Conservation (phyloP, 2,329 filamentous ascomycete species). For the Alternaria consortialis region DNA sequence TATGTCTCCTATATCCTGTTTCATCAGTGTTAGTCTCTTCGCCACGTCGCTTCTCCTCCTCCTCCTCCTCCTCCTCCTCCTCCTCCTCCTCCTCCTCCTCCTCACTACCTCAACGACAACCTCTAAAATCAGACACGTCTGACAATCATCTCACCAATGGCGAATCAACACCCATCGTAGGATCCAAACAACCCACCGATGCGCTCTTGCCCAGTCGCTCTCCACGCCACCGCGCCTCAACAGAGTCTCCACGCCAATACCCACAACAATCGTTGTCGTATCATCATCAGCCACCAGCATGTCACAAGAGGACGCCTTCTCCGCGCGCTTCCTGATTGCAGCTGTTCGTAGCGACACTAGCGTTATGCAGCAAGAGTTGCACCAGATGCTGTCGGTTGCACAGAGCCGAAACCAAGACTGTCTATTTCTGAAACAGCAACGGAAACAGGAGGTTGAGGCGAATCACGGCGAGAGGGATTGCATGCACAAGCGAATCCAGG, state of each 20-base stretch:
- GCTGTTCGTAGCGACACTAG: background rate
- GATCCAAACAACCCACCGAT: background rate
- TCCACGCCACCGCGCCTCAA: background rate
- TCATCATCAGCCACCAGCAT: conserved; percentile 1
- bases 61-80: background rate
- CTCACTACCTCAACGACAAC: background rate
- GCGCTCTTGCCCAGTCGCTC: background rate
- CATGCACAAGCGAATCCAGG: background rate
- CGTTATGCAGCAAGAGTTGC: conserved; percentile 4
- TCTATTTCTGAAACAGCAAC: background rate
- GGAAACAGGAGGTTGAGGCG: conserved; percentile 3
- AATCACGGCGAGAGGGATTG: conserved; percentile 1
- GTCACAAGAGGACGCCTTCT: background rate
- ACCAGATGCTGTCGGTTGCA: conserved; percentile 3
- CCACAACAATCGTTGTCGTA: background rate
- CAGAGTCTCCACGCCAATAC: background rate
- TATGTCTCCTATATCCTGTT: background rate
- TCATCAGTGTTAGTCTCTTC: background rate
- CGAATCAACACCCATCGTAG: background rate
- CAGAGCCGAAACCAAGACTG: background rate
- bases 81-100: background rate
- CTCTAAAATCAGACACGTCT: background rate
- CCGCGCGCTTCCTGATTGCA: background rate
- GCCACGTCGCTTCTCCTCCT: background rate
- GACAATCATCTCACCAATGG: background rate